phyloP scores from a whole-genome alignment of 768 basidiomycete genomes.

The Tulasnella sp. region DNA sequence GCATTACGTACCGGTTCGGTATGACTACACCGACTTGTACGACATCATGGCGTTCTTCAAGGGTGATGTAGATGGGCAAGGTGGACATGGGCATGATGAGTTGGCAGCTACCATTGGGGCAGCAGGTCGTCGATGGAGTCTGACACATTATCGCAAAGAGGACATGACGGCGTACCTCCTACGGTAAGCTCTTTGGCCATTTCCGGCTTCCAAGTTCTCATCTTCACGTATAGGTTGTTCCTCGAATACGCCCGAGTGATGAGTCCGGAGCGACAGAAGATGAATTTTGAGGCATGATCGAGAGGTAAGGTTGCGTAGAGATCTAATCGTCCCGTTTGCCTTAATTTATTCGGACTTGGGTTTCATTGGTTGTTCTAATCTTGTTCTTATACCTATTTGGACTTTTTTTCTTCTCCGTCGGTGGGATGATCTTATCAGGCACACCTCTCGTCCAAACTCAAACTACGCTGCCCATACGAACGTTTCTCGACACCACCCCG shows the following conservation, averaged over 20 bases:
- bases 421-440: not conserved
- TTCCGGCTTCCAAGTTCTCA: not conserved
- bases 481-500: not conserved
- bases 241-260: conserved; percentile 45
- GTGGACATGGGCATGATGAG: conserved; percentile 47
- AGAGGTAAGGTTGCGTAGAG: not conserved
- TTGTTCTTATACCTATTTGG: not conserved
- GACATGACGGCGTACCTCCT: conserved; percentile 49
- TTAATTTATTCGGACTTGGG: not conserved
- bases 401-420: not conserved
- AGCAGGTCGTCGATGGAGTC: conserved; percentile 46
- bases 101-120: conserved; percentile 44
- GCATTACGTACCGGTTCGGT: conserved; percentile 55
- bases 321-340: not conserved
- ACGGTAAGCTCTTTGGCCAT: conserved; percentile 30
- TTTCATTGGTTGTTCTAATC: not conserved
- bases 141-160: conserved; percentile 44
- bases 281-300: conserved; percentile 22
- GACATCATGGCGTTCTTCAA: conserved; percentile 65
- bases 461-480: not conserved
- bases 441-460: not conserved
- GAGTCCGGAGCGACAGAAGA: conserved; percentile 35
- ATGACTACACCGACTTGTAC: conserved; percentile 54
- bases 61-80: conserved; percentile 45
- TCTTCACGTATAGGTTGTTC: conserved; percentile 30